Evolutionary conservation across 83 land plant species (phyloP).

Genomic region (Larix sibirica): DNA sequence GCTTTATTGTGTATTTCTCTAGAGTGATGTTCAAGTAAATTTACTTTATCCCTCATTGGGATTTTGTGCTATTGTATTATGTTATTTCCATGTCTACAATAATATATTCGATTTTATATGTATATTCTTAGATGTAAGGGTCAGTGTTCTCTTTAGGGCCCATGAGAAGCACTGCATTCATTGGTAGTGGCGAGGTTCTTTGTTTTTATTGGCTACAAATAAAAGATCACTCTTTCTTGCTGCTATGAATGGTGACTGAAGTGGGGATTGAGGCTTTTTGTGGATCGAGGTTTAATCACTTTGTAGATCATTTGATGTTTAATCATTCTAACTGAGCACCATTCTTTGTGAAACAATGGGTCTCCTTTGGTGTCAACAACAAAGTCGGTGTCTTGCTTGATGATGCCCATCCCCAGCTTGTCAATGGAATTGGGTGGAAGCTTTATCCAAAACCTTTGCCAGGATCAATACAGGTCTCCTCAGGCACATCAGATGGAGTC

Average conservation of each 20-base stretch:
- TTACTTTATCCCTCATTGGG: background rate
- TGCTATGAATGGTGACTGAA: background rate
- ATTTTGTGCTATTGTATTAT: background rate
- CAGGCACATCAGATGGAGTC: too few relatives aligned
- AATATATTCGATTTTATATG: background rate
- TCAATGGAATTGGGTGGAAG: too few relatives aligned
- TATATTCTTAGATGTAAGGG: background rate
- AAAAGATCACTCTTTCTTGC: background rate
- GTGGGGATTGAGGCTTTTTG: background rate
- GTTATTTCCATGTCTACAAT: background rate
- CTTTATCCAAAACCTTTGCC: too few relatives aligned
- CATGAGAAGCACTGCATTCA: background rate
- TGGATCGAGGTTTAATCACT: background rate
- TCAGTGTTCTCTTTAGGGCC: background rate
- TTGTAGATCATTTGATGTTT: too few relatives aligned
- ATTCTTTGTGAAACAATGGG: too few relatives aligned
- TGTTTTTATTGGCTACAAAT: background rate
- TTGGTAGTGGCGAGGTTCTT: background rate
- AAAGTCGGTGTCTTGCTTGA: too few relatives aligned
- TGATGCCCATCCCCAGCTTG: too few relatives aligned
- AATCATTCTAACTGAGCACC: too few relatives aligned
- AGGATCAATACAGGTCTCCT: too few relatives aligned
- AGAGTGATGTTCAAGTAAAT: background rate
- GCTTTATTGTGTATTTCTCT: background rate
- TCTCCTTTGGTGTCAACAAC: too few relatives aligned